Evolutionary conservation across 73 alveolate genomes (phyloP).

Genomic region (Symbiodinium pilosum): DNA sequence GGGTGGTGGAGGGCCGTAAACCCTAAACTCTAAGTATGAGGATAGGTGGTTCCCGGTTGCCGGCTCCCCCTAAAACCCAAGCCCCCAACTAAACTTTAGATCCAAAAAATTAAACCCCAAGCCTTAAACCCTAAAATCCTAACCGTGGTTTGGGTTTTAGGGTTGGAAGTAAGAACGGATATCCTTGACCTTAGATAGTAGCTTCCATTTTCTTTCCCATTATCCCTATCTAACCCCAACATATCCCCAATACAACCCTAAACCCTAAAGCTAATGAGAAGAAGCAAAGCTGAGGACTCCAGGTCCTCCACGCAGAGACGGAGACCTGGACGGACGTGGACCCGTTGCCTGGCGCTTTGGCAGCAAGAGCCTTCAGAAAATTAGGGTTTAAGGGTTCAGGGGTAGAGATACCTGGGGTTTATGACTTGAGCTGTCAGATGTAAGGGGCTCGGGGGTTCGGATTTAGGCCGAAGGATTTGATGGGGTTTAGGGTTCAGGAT

Average conservation of each 20-base stretch:
- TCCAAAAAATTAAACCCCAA: not conserved
- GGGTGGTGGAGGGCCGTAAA: too few species aligned
- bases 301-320: constrained; percentile 28
- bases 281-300: not conserved
- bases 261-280: not conserved
- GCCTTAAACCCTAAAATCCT: not conserved
- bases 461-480: not conserved
- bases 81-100: not conserved
- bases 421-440: not conserved
- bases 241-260: not conserved
- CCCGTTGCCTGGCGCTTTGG: constrained; percentile 1
- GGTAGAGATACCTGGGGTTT: not conserved
- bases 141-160: too few species aligned
- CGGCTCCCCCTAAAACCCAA: not conserved
- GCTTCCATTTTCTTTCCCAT: too few species aligned
- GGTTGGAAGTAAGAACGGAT: too few species aligned
- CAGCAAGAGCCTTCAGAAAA: not conserved
- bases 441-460: not conserved
- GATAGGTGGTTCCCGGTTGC: too few species aligned
- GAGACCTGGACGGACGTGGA: constrained; percentile 50
- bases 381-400: not conserved
- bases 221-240: too few species aligned
- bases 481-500: not conserved
- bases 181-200: too few species aligned
- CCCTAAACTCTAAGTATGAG: too few species aligned